Base-by-base conservation (phyloP, 2,329 filamentous ascomycete genomes). In the Pseudogymnoascus verrucosus region DNA sequence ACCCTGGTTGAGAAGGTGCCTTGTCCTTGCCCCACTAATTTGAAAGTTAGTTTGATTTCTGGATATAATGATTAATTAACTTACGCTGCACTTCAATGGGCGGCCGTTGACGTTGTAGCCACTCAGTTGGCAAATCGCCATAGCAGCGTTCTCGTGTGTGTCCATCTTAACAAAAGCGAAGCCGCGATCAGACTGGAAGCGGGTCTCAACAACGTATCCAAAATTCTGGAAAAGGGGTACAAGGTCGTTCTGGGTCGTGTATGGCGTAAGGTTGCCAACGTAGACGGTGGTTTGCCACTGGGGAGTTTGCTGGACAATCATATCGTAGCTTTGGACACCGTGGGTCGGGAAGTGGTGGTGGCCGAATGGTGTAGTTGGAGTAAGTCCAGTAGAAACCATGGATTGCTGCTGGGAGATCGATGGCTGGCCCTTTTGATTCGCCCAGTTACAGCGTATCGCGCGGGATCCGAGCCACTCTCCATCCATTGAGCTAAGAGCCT, bases 91-190 rank as follows among this genome's bases (percentile, higher is more conserved):
- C 84, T 99, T 99, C 70, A 99, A 79, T 62, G 95, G 95, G 69
- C 95, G 88, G 62, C 95, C 95, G 72, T 99, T 97, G 71, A 99
- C 93, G 70, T 97, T 96, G 80, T 98, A 99, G 34, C 93, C 93
- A 71, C 93, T 98, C 73, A 99, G 84, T 75, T 98, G 93, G 78
- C 95, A 99, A 73, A 99, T 99, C 36, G 93, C 92, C 89, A 96
- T 96, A 63, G 95, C 93, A 2, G 95, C 95, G 73, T 97, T 97
- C 79, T 99, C 95, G 73, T 99, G 95, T 5, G 88, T 89, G 75
- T 99, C 95, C 93, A 99, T 96, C 82, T 99, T 99, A 77, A 99
- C 91, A 76, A 99, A 99, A 6, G 95, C 92, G 75, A 99, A 99
- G 12, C 95, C 95, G 69, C 95, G 90, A 76, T 99, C 95, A 63